phyloP scores from a whole-genome alignment of 2,329 filamentous ascomycete genomes.

The Pseudogymnoascus sp. region DNA sequence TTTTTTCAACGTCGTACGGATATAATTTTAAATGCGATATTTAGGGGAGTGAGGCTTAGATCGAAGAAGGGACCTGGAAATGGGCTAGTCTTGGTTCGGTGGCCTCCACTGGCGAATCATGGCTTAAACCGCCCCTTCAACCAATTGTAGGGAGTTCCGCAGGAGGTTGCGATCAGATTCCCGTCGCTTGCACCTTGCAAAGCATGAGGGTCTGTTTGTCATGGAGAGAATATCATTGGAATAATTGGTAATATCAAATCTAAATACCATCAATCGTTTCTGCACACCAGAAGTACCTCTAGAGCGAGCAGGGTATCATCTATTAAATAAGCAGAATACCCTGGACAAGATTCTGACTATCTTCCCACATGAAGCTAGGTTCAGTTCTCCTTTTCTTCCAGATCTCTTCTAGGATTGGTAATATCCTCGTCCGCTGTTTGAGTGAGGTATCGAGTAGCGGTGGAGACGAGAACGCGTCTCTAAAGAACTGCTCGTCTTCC shows the following conservation, averaged over 20 bases:
- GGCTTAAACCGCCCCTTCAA: background rate
- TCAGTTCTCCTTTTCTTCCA: conserved; percentile 17
- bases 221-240: background rate
- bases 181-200: background rate
- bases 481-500: conserved; percentile 22
- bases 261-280: background rate
- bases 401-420: conserved; percentile 24
- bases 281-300: background rate
- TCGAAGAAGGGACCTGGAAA: background rate
- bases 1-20: background rate
- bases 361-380: conserved; percentile 14
- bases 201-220: background rate
- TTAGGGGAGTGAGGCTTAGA: background rate
- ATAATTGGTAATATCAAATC: background rate
- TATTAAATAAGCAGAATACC: conserved; percentile 20
- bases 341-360: conserved; percentile 15
- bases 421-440: conserved; percentile 22
- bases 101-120: background rate
- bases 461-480: conserved; percentile 19
- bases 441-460: conserved; percentile 22
- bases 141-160: background rate
- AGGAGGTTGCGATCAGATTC: background rate
- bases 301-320: background rate
- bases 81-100: background rate
- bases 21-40: background rate